Evolutionary conservation across 2,329 filamentous ascomycete genomes (phyloP).

Genomic region (Fusarium anguioides): DNA sequence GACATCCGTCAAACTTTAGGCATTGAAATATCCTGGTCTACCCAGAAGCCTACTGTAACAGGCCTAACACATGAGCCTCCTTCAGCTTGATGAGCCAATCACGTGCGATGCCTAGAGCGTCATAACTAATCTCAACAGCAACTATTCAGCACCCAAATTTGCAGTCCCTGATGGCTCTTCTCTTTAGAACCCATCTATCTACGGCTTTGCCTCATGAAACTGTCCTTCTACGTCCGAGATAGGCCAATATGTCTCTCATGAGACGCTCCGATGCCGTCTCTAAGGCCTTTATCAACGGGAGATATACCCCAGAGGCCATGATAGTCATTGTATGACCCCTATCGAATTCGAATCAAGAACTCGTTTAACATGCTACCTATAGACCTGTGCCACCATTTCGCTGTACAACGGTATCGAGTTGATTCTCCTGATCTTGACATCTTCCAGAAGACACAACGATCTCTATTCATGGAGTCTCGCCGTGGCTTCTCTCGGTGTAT

Average conservation of each 20-base stretch:
- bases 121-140: not conserved
- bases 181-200: not conserved
- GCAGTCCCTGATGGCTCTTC: not conserved
- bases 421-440: constrained; percentile 30
- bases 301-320: constrained; percentile 27
- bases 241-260: constrained; percentile 24
- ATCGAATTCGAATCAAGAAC: not conserved
- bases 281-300: constrained; percentile 1
- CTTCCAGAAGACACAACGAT: constrained; percentile 23
- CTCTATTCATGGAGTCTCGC: constrained; percentile 34
- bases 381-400: constrained; percentile 29
- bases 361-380: not conserved
- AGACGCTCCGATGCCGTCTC: constrained; percentile 13
- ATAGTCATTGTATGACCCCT: constrained; percentile 32
- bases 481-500: constrained; percentile 20
- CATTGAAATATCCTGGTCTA: not conserved
- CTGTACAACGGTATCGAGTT: constrained; percentile 34
- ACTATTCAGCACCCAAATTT: not conserved
- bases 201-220: constrained; percentile 17
- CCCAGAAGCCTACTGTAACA: too few species aligned
- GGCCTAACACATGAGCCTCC: constrained; percentile 6
- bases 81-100: not conserved
- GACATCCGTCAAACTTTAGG: constrained; percentile 7
- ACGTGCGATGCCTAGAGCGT: constrained; percentile 7
- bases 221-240: not conserved